These are phyloP conservation scores for Monosporascus sp. DNA, from an alignment of 2,329 filamentous ascomycete genomes.

Conservation along the genomic window DNA sequence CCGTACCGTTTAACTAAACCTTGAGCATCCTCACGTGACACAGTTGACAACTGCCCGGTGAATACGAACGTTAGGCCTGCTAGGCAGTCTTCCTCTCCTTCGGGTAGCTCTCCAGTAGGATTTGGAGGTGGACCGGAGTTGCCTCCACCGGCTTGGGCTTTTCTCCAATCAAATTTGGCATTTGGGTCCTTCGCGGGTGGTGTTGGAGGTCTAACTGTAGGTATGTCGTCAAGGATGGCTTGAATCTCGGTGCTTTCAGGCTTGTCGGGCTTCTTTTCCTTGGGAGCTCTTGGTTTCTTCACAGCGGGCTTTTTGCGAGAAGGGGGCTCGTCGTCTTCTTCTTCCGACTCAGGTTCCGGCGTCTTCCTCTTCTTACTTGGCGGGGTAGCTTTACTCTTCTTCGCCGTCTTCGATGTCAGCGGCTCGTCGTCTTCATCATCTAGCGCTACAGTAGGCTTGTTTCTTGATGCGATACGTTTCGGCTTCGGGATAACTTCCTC, in stretches of 20 bases:
- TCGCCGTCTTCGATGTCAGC: slow-evolving; percentile 23
- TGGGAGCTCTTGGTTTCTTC: slow-evolving; percentile 54
- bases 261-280: slow-evolving; percentile 60
- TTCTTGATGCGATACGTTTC: slow-evolving; percentile 49
- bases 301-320: slow-evolving; percentile 49
- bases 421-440: slow-evolving; percentile 27
- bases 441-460: slow-evolving; percentile 29
- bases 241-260: slow-evolving; percentile 69
- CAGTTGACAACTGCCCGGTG: slow-evolving; percentile 76
- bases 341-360: slow-evolving; percentile 48
- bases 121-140: slow-evolving; percentile 61
- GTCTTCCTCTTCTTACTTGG: slow-evolving; percentile 54
- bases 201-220: slow-evolving; percentile 75
- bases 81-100: slow-evolving; percentile 83
- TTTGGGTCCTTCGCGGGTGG: slow-evolving; percentile 69
- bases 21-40: slow-evolving; percentile 81
- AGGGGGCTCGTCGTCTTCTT: slow-evolving; percentile 51
- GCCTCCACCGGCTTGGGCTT: slow-evolving; percentile 50
- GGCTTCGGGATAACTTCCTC: slow-evolving; percentile 61
- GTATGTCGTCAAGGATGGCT: slow-evolving; percentile 83
- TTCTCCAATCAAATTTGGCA: slow-evolving; percentile 77
- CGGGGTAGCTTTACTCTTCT: slow-evolving; percentile 25
- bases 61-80: slow-evolving; percentile 91
- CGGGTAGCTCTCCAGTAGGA: slow-evolving; percentile 62
- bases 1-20: slow-evolving; percentile 88